phyloP scores from a whole-genome alignment of 768 basidiomycete genomes.

The Pisolithus marmoratus region DNA sequence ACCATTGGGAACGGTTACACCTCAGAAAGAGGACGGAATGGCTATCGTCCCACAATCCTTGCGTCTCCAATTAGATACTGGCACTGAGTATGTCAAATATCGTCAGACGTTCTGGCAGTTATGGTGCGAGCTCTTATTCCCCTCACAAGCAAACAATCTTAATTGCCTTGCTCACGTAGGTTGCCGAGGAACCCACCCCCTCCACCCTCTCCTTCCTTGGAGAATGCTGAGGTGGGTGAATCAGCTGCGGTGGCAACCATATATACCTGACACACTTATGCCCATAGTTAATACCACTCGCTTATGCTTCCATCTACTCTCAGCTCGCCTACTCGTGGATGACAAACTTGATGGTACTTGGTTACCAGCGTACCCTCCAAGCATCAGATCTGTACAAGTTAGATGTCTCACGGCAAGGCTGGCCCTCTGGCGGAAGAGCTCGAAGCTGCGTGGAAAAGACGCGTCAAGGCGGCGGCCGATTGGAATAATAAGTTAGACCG shows the following conservation, averaged over 20 bases:
- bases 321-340: slow-evolving; percentile 65
- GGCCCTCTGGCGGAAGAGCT: slow-evolving; percentile 46
- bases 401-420: slow-evolving; percentile 43
- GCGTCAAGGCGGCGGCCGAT: slow-evolving; percentile 43
- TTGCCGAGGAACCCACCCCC: slow-evolving; percentile 55
- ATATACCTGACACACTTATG: neutral
- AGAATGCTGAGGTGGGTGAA: slow-evolving; percentile 43
- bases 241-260: neutral
- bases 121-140: slow-evolving; percentile 33
- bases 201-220: slow-evolving; percentile 47
- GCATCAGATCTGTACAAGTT: slow-evolving; percentile 73
- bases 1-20: neutral
- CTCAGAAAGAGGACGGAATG: neutral
- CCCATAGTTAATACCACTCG: slow-evolving; percentile 49
- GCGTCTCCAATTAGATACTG: slow-evolving; percentile 35
- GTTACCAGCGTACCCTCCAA: slow-evolving; percentile 69
- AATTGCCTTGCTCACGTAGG: slow-evolving; percentile 30
- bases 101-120: slow-evolving; percentile 51
- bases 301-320: slow-evolving; percentile 50
- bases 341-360: slow-evolving; percentile 54
- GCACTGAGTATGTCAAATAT: slow-evolving; percentile 33
- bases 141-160: neutral
- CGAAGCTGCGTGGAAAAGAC: slow-evolving; percentile 47
- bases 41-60: neutral
- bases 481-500: slow-evolving; percentile 49